Evolutionary conservation across 805 yeast species (phyloP).

Genomic region (Sungouiozyma ichnusensis): DNA sequence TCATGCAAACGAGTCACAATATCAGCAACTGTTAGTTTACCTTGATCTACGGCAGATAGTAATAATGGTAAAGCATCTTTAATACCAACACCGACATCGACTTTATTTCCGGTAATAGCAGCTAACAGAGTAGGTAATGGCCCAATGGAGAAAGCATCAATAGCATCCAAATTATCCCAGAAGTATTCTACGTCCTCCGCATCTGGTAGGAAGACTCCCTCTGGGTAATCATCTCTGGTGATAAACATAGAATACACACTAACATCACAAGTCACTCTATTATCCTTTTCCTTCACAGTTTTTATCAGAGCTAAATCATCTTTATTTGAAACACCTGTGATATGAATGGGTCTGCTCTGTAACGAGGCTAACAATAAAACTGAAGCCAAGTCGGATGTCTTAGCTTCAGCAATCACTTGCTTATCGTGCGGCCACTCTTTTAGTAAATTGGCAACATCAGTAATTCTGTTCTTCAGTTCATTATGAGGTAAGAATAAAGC

Average conservation of each 20-base stretch:
- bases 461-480: constrained; percentile 58
- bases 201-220: constrained; percentile 66
- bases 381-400: constrained; percentile 86
- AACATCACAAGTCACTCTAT: constrained; percentile 84
- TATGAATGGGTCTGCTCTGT: constrained; percentile 75
- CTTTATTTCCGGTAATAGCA: constrained; percentile 46
- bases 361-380: constrained; percentile 80
- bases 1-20: constrained; percentile 65
- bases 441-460: constrained; percentile 71
- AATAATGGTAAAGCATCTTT: constrained; percentile 74
- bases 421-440: constrained; percentile 75
- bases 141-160: constrained; percentile 87
- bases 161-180: constrained; percentile 61
- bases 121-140: constrained; percentile 66
- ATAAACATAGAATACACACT: constrained; percentile 69
- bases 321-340: constrained; percentile 71
- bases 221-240: constrained; percentile 60
- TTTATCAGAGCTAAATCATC: constrained; percentile 76
- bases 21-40: constrained; percentile 61
- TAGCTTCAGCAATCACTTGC: constrained; percentile 87
- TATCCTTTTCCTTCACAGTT: constrained; percentile 74
- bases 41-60: constrained; percentile 66
- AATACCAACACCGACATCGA: constrained; percentile 66
- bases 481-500: constrained; percentile 75
- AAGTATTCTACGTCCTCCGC: constrained; percentile 69